Evolutionary conservation across 805 yeast genomes (phyloP).

Genomic region (Cyberlindnera samutprakarnensis): DNA sequence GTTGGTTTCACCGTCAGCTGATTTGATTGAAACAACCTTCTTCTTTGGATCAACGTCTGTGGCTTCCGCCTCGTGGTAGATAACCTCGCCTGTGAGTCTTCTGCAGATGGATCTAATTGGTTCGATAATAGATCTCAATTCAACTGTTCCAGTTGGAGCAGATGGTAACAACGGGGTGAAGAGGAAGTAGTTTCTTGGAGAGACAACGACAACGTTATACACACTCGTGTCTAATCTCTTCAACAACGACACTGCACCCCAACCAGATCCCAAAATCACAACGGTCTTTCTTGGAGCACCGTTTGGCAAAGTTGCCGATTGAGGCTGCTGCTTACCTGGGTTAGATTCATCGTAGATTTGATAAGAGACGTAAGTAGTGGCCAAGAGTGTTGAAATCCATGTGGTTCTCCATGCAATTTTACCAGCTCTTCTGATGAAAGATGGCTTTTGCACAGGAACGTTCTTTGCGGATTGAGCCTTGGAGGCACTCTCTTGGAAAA

Average conservation of each 20-base stretch:
- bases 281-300: constrained; percentile 35
- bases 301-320: constrained; percentile 43
- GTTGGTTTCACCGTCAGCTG: constrained; percentile 36
- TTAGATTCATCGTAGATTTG: constrained; percentile 54
- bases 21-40: constrained; percentile 58
- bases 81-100: constrained; percentile 67
- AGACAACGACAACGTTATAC: constrained; percentile 83
- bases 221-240: constrained; percentile 78
- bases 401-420: constrained; percentile 37
- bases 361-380: constrained; percentile 54
- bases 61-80: constrained; percentile 87
- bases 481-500: constrained; percentile 7
- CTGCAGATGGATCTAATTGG: constrained; percentile 86
- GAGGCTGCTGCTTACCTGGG: constrained; percentile 55
- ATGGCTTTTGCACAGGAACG: constrained; percentile 12
- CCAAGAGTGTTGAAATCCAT: constrained; percentile 40
- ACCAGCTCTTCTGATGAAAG: constrained; percentile 18
- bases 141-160: constrained; percentile 90
- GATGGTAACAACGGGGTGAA: constrained; percentile 96
- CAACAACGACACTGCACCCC: constrained; percentile 88
- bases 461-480: constrained; percentile 4
- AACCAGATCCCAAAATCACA: constrained; percentile 83
- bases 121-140: constrained; percentile 84
- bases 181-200: constrained; percentile 92
- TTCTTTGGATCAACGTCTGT: constrained; percentile 68